phyloP scores from a whole-genome alignment of 495 filamentous ascomycete genomes.

The Ramalina intermedia region DNA sequence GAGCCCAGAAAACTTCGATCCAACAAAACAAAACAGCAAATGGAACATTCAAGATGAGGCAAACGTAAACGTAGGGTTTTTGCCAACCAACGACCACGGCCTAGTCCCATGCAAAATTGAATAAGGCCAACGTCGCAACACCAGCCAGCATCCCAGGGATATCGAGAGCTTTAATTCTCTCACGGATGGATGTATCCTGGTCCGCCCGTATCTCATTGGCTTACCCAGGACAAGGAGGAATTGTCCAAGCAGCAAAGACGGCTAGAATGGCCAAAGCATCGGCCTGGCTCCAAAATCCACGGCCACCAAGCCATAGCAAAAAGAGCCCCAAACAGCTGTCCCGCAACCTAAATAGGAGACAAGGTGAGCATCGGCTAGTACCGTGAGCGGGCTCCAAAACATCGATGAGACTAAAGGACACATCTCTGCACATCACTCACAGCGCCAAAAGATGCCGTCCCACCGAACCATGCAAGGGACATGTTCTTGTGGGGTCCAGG shows the following conservation, averaged over 20 bases:
- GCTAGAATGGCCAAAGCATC: constrained; percentile 28
- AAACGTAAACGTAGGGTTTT: constrained; percentile 27
- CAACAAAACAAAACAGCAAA: constrained; percentile 25
- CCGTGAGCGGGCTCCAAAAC: no score
- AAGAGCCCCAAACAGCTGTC: constrained; percentile 33
- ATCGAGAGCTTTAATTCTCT: constrained; percentile 4
- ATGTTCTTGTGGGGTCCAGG: constrained; percentile 44
- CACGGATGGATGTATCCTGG: no score
- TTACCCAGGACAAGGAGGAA: constrained; percentile 5
- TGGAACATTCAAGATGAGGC: constrained; percentile 28
- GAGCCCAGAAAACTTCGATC: constrained; percentile 22
- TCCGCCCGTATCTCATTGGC: no score
- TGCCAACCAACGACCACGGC: constrained; percentile 29
- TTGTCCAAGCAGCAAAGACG: constrained; percentile 17
- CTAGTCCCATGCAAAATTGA: constrained; percentile 38
- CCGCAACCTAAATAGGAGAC: constrained; percentile 33
- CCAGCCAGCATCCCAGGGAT: constrained; percentile 11
- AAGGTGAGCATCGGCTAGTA: constrained; percentile 29
- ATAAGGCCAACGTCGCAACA: constrained; percentile 20
- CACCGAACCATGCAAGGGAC: constrained; percentile 47
- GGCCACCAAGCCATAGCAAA: constrained; percentile 43
- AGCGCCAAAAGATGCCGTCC: no score
- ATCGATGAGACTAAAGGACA: no score
- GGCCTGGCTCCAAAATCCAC: constrained; percentile 42
- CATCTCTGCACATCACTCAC: no score